Conservation (phyloP, 164 flowering plant genomes). For the Macadamia integrifolia region DNA sequence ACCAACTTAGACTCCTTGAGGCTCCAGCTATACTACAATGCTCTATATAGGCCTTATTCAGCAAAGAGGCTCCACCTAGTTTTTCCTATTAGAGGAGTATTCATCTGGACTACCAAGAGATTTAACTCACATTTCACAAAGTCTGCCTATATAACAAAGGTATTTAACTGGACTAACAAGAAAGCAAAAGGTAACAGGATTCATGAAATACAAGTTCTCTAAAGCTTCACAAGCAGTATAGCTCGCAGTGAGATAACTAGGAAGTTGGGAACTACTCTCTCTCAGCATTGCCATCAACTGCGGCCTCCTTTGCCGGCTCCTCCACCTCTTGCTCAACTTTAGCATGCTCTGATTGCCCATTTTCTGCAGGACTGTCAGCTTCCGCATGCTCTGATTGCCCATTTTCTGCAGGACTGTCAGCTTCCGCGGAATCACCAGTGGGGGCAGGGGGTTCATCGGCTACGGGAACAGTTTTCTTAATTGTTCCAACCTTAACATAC, state of each 20-base stretch:
- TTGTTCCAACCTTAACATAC: conserved; percentile 83
- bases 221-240: no score
- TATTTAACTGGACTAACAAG: neutral
- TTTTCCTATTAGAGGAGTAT: neutral
- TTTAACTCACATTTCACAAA: neutral
- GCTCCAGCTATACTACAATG: no score
- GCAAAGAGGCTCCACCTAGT: neutral
- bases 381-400: conserved; percentile 17
- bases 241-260: no score
- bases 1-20: no score
- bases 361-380: conserved; percentile 27
- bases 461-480: conserved; percentile 38
- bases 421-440: conserved; percentile 28
- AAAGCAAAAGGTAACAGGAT: neutral
- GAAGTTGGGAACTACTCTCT: conserved; percentile 5
- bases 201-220: neutral
- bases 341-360: conserved; percentile 15
- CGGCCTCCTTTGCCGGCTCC: conserved; percentile 14
- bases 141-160: neutral
- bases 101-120: neutral
- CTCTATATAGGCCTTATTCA: no score
- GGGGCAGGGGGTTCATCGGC: conserved; percentile 18
- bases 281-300: conserved; percentile 1
- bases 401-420: conserved; percentile 16
- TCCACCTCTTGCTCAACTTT: conserved; percentile 14